phyloP scores from a whole-genome alignment of 176 grass and related monocot species.

The Cymbopogon citratus region DNA sequence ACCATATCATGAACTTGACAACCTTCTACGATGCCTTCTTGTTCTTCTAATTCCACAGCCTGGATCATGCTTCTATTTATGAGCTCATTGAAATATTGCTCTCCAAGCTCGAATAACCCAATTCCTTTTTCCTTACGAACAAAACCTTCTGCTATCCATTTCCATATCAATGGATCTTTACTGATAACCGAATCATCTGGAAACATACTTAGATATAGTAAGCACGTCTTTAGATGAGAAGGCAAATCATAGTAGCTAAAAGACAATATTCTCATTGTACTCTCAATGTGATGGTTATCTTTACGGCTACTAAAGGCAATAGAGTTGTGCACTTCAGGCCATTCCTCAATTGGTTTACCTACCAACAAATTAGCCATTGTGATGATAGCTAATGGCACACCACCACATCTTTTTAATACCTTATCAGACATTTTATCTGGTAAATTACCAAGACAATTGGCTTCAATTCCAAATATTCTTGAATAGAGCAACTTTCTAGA shows the following conservation, averaged over 20 bases:
- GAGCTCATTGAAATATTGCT: slow-evolving; percentile 3
- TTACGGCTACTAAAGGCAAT: neutral
- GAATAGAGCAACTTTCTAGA: neutral
- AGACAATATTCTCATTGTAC: slow-evolving; percentile 8
- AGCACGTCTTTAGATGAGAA: neutral
- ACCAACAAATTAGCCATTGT: neutral
- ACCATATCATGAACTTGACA: slow-evolving; percentile 29
- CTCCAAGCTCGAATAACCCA: neutral
- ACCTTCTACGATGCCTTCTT: neutral
- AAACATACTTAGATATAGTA: neutral
- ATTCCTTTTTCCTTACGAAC: neutral
- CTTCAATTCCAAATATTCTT: neutral
- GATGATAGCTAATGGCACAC: slow-evolving; percentile 2
- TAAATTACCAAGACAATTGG: neutral
- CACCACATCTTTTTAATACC: neutral
- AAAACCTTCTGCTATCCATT: slow-evolving; percentile 25
- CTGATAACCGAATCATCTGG: slow-evolving; percentile 2
- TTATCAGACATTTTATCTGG: neutral
- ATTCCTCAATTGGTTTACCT: neutral
- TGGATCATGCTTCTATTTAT: slow-evolving; percentile 20
- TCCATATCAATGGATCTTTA: slow-evolving; percentile 12
- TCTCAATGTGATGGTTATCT: neutral
- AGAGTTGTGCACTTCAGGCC: neutral
- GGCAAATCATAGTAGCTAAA: neutral
- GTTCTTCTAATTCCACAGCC: neutral